Percentiles rank a stretch among this genome's conserved stretches.
These are phyloP conservation scores for Alternaria conjuncta DNA, from an alignment of 2,329 filamentous ascomycete genomes.

Conservation along the genomic window DNA sequence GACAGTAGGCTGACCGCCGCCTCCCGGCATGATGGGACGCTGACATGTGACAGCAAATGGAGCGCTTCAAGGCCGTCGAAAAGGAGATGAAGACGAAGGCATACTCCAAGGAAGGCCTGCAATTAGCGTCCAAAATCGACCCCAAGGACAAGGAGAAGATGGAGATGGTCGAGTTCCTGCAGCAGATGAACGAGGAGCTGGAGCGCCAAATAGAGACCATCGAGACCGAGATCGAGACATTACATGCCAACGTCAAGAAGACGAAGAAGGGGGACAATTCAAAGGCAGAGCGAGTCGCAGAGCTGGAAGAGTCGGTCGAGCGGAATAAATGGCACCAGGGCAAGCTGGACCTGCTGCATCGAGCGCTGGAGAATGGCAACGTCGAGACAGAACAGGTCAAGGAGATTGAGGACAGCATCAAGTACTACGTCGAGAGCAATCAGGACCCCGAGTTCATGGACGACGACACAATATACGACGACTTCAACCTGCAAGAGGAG, in stretches of 20 bases:
- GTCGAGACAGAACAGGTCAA: conserved; percentile 87
- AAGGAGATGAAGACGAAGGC: conserved; percentile 99
- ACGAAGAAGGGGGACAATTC: conserved; percentile 80
- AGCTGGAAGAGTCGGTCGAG: conserved; percentile 84
- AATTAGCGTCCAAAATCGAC: conserved; percentile 88
- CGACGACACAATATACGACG: conserved; percentile 94
- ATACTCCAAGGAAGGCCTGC: conserved; percentile 96
- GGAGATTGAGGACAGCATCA: conserved; percentile 88
- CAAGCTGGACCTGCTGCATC: conserved; percentile 88
- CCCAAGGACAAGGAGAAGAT: conserved; percentile 97
- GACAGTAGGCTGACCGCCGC: conserved; percentile 68
- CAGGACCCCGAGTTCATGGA: conserved; percentile 89
- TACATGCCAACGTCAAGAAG: conserved; percentile 92
- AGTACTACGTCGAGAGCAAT: conserved; percentile 92
- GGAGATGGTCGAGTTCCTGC: conserved; percentile 85
- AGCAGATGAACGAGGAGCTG: conserved; percentile 86
- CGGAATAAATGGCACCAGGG: conserved; percentile 96
- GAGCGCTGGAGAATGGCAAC: conserved; percentile 89
- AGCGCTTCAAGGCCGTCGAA: conserved; percentile 99
- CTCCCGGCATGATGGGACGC: conserved; percentile 23
- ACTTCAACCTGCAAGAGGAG: conserved; percentile 89
- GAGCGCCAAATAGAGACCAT: conserved; percentile 91
- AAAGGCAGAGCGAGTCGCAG: conserved; percentile 86
- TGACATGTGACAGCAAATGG: conserved; percentile 80
- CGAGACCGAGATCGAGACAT: conserved; percentile 85